Percentiles rank a stretch among this genome's conserved stretches.
Evolutionary conservation across 1,139 yeast genomes (phyloP).

Genomic region (Pichia sp.): DNA sequence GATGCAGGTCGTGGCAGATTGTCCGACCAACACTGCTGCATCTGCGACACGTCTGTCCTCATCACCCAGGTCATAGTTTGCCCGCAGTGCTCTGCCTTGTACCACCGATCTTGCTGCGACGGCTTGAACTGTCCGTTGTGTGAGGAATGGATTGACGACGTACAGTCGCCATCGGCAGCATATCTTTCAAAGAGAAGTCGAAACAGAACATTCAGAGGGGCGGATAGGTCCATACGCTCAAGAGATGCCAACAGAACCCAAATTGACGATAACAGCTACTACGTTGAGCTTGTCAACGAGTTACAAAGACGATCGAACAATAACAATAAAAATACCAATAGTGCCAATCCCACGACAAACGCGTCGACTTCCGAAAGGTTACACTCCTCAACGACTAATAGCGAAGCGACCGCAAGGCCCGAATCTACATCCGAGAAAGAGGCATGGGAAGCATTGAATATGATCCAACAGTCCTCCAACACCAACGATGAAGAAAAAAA

Average conservation of each 20-base stretch:
- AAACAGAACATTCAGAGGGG: neutral
- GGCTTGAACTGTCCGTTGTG: constrained; percentile 21
- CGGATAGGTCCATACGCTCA: neutral
- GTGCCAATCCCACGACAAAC: neutral
- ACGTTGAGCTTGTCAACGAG: constrained; percentile 27
- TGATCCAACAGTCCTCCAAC: constrained; percentile 4
- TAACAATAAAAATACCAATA: neutral
- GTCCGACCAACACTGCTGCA: constrained; percentile 17
- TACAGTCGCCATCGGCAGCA: constrained; percentile 4
- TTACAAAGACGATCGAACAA: constrained; percentile 10
- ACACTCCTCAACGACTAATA: neutral
- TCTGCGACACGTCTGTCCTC: constrained; percentile 19
- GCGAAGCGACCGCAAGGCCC: neutral
- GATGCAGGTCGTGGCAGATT: constrained; percentile 7
- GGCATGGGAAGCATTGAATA: constrained; percentile 20
- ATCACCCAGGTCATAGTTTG: constrained; percentile 18
- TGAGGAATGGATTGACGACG: constrained; percentile 19
- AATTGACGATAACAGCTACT: constrained; percentile 25
- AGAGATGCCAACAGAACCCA: neutral
- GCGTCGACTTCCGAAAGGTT: neutral
- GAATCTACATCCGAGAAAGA: constrained; percentile 2
- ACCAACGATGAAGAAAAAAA: neutral
- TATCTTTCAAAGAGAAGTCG: constrained; percentile 16
- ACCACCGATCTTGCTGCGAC: constrained; percentile 23
- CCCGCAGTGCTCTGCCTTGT: constrained; percentile 22